Conservation (phyloP, 768 basidiomycete genomes). For the Leccinum uliginosum region DNA sequence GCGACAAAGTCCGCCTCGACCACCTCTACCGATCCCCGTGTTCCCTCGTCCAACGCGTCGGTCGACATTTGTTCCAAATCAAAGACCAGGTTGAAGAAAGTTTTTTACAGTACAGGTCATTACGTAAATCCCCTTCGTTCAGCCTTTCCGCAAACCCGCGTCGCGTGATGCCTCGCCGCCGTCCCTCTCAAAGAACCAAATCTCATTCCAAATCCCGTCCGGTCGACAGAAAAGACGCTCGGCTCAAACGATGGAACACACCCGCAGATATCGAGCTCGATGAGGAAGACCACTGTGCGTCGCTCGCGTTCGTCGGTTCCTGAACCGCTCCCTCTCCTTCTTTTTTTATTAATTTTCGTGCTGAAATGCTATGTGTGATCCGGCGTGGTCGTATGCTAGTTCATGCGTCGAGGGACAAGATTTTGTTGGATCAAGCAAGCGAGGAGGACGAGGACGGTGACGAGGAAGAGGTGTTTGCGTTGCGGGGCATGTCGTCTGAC, state of each 20-base stretch:
- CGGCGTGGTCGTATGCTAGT: conserved; percentile 38
- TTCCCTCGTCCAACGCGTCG: conserved; percentile 5
- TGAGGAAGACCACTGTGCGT: conserved; percentile 75
- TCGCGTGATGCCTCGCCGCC: conserved; percentile 42
- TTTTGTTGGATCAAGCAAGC: conserved; percentile 65
- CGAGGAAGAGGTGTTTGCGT: conserved; percentile 78
- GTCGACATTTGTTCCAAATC: conserved; percentile 4
- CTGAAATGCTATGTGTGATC: conserved; percentile 4
- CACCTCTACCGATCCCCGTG: neutral
- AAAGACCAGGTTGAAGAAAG: neutral
- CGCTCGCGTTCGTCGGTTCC: neutral
- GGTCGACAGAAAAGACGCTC: conserved; percentile 47
- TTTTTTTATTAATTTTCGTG: neutral
- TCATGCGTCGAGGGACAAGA: conserved; percentile 69
- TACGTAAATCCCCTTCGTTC: conserved; percentile 16
- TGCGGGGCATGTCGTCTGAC: conserved; percentile 49
- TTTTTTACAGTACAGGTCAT: neutral
- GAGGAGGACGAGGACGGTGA: conserved; percentile 47
- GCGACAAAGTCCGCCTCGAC: neutral
- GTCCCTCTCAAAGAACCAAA: conserved; percentile 34
- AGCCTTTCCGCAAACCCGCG: too few species aligned
- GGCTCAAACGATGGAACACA: conserved; percentile 64
- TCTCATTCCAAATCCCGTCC: conserved; percentile 38
- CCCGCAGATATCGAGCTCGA: conserved; percentile 67
- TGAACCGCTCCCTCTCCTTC: neutral